Base-by-base conservation (phyloP, 768 basidiomycete genomes). In the Hortiboletus flavorubellus region DNA sequence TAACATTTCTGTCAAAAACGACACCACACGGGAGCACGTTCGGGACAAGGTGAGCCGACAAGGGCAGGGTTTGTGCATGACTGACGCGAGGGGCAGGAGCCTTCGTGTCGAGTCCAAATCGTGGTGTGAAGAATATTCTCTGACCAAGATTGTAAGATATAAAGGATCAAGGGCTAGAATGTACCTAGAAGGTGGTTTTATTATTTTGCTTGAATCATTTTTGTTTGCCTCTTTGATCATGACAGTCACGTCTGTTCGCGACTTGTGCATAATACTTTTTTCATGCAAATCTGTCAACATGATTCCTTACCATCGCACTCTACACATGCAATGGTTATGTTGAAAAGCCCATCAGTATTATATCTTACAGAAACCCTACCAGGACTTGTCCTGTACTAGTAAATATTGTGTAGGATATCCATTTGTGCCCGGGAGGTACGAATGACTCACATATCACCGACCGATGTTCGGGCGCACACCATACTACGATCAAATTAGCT, bases 1-100 rank as follows among this genome's bases (percentile, higher is more conserved):
- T 46, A 80, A 81, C 55, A 82, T 86, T 57, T 81, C 84, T 37
- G 85, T 86, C 71, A 84, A 83, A 68, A 84, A 86, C 49, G 82
- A 86, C 64, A 84, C 84, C 5, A 83, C 78, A 23, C 79, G 83
- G 45, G 84, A 85, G 55, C 77, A 74, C 21, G 69, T 74, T 44
- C 76, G 75, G 40, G 82, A 83, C 54, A 70, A 70, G 59, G 70
- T 72, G 15, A 48, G 68, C 40, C 2, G 4, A 11, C 16, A 21
- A 30, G 3, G 8, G 7, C 11, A 21, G 1, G 14, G 29, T 12
- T n/a, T 38, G 30, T 4, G 14, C 39, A 12, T 21, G 40, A 51
- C 46, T 62, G 26, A 56, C 23, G n/a, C 1, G 29, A 6, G 18
- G 38, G 4, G 2, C 16, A 51, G 56, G 58, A 69, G 54, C 67